A percentile compares a stretch with the other conserved stretches of the same genome.
Evolutionary conservation across 2,329 filamentous ascomycete genomes (phyloP).

Genomic region (Colletotrichum orchidophilum): DNA sequence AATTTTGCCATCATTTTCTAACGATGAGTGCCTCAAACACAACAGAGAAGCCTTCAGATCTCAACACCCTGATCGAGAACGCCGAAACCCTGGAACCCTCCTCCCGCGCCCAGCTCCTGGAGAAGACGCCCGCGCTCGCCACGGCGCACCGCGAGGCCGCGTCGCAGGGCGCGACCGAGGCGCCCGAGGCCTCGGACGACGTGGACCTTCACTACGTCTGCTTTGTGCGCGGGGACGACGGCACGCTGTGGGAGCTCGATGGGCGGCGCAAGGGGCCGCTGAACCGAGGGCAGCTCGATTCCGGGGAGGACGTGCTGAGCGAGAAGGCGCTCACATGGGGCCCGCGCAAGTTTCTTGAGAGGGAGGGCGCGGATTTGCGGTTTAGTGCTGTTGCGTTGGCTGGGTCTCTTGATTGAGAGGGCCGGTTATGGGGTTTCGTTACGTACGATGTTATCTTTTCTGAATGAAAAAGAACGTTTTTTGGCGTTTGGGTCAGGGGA

Average conservation of each 20-base stretch:
- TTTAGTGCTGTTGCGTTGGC: constrained; percentile 68
- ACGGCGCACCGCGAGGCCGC: constrained; percentile 83
- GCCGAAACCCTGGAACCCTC: constrained; percentile 76
- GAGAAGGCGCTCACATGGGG: constrained; percentile 79
- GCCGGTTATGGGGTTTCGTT: too few relatives aligned
- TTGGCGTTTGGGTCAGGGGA: constrained; percentile 10
- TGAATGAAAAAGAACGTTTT: neutral
- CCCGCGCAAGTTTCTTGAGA: constrained; percentile 64
- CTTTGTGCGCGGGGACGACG: constrained; percentile 81
- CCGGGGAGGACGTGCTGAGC: constrained; percentile 77
- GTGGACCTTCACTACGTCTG: constrained; percentile 97
- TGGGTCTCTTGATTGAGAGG: constrained; percentile 55
- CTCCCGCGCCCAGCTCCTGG: constrained; percentile 77
- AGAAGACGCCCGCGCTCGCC: constrained; percentile 79
- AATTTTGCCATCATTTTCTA: too few relatives aligned
- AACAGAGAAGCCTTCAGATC: constrained; percentile 59
- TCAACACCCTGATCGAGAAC: constrained; percentile 72
- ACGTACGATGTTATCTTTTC: too few relatives aligned
- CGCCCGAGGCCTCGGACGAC: constrained; percentile 80
- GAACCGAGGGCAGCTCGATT: constrained; percentile 61
- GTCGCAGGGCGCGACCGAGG: constrained; percentile 77
- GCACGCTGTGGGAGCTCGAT: constrained; percentile 70
- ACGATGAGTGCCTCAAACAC: too few relatives aligned
- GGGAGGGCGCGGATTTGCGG: constrained; percentile 64
- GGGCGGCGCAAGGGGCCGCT: constrained; percentile 67